Evolutionary conservation across 305 asterid genomes (phyloP).

Genomic region (Striga hermonthica): DNA sequence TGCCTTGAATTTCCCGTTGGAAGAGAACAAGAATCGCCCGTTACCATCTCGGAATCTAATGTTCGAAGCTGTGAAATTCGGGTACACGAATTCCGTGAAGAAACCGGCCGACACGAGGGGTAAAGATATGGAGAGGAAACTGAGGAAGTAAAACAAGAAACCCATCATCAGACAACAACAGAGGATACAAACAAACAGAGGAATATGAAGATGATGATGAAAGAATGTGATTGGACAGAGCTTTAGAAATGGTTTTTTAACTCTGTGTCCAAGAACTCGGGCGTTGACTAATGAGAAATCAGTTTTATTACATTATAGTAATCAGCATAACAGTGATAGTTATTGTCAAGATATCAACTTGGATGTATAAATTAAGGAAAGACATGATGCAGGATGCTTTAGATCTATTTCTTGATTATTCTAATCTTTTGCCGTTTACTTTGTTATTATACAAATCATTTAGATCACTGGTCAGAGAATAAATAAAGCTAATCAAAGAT

Average conservation of each 20-base stretch:
- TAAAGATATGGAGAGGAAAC: constrained; percentile 29
- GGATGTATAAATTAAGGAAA: too few relatives aligned
- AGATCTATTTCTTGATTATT: too few relatives aligned
- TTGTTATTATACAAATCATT: too few relatives aligned
- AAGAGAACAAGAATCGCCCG: constrained; percentile 57
- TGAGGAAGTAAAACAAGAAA: constrained; percentile 35
- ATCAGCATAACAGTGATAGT: too few relatives aligned
- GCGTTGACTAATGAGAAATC: too few relatives aligned
- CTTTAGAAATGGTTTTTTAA: not conserved
- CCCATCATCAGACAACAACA: constrained; percentile 41
- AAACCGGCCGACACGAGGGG: constrained; percentile 33
- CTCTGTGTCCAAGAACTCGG: not conserved
- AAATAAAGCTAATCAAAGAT: too few relatives aligned
- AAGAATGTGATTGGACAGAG: not conserved
- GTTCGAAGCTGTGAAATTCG: constrained; percentile 52
- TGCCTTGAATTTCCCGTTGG: constrained; percentile 53
- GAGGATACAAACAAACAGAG: not conserved
- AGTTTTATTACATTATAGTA: too few relatives aligned
- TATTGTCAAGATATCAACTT: too few relatives aligned
- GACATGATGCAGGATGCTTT: too few relatives aligned
- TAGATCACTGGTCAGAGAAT: too few relatives aligned
- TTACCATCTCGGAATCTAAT: constrained; percentile 33
- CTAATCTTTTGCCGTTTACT: too few relatives aligned
- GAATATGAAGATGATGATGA: not conserved
- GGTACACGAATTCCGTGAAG: constrained; percentile 47